Percentiles rank a stretch among this genome's conserved stretches.
Evolutionary conservation across 768 basidiomycete species (phyloP).

Genomic region (Jaapia argillacea): DNA sequence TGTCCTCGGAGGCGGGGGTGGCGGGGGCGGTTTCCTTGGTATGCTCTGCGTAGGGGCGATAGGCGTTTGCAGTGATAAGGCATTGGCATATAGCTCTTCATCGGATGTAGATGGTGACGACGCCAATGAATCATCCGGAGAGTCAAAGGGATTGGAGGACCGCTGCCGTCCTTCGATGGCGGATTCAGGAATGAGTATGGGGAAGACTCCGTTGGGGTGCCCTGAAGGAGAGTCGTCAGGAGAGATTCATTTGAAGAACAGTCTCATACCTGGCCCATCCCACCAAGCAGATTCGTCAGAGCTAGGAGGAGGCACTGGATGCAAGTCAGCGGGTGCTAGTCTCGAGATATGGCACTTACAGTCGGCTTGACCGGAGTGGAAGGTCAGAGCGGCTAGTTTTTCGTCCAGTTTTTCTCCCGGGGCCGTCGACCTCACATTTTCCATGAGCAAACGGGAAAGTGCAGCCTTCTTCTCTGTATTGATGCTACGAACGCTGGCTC

Average conservation of each 20-base stretch:
- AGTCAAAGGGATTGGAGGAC: constrained; percentile 64
- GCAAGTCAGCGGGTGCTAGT: too few species aligned
- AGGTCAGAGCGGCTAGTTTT: constrained; percentile 50
- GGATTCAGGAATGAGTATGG: constrained; percentile 30
- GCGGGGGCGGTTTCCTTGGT: constrained; percentile 15
- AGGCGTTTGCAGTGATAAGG: constrained; percentile 59
- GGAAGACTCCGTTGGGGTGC: constrained; percentile 46
- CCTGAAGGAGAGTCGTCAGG: constrained; percentile 24
- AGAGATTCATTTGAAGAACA: constrained; percentile 4
- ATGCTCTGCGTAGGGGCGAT: constrained; percentile 29
- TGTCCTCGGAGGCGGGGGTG: constrained; percentile 14
- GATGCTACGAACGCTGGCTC: constrained; percentile 66
- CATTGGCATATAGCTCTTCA: constrained; percentile 74
- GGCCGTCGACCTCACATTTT: constrained; percentile 48
- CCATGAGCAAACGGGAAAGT: constrained; percentile 58
- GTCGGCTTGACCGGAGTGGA: constrained; percentile 33
- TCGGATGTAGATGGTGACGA: constrained; percentile 78
- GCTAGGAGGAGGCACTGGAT: constrained; percentile 76
- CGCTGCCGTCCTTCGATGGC: constrained; percentile 14
- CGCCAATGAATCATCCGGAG: constrained; percentile 54
- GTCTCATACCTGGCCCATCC: constrained; percentile 50
- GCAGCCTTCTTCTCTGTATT: constrained; percentile 67
- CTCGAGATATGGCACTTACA: constrained; percentile 31
- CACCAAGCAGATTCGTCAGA: constrained; percentile 74
- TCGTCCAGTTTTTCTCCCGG: constrained; percentile 65